Evolutionary conservation across 2,329 filamentous ascomycete genomes (phyloP), one percentile per base, ranked within the genome.

Genomic region (Neophaeococcomyces aloes): DNA sequence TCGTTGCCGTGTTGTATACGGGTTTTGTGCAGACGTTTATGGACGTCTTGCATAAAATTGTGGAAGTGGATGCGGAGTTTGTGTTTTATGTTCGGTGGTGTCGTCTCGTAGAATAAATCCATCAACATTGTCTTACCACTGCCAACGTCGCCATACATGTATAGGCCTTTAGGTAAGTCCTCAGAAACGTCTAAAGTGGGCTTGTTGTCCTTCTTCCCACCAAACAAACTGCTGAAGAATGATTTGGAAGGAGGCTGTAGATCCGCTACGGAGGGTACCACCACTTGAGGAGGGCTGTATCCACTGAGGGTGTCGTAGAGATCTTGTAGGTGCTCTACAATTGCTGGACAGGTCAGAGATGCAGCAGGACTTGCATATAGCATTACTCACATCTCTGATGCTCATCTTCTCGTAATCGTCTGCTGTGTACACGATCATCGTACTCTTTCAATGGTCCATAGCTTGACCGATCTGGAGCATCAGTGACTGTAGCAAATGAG

Each of bases 71-170:
- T 95, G 37, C 91, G 76, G 36, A 82, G 93, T 68, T 94, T 95
- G 25, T 79, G 78, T 45, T 72, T 75, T 52, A 96, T 87, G 47
- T 82, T 81, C 13, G 69, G 62, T 0, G 91, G 91, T 17, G 96
- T 69, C 0, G 89, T 95, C 52, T 96, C 88, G 67, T 88, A 94
- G 64, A 96, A 95, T 38, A 98, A 71, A 61, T 98, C 89, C 91
- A 98, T 98, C 59, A 98, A 72, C 91, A 98, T 98, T 2, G 91
- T 98, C 72, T 98, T 98, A 49, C 91, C 91, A 57, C 86, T 93
- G 31, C 91, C 91, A 2, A 98, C 91, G 61, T 98, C 91, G 46
- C 91, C 91, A 58, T 85, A 95, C 62, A 98, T 82, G 64, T 98
- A 98, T 25, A 98, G 66, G 0, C 91, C 91, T 53, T 86, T 83